Evolutionary conservation across 1,284 basidiomycete genomes (phyloP), one percentile per base, ranked within the genome.

Genomic region (Ceratobasidium sp.): DNA sequence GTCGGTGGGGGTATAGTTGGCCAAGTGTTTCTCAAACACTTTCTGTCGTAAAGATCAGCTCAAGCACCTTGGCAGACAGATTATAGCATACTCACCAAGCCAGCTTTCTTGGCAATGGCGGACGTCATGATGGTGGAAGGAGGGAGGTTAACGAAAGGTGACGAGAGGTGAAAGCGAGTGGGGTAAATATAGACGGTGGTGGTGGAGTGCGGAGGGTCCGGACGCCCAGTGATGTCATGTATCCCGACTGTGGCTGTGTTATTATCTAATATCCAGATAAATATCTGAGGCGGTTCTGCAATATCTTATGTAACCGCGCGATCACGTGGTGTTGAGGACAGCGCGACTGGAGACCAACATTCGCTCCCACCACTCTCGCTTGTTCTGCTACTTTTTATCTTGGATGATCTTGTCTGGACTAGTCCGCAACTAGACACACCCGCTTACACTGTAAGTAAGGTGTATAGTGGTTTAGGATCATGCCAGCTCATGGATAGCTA

Each of bases 1-100:
- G 83, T 97, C 95, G 23, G 85, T 84, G 0, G 94, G 94, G 50
- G 88, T 84, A 84, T 94, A 94, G 56, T 90, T 85, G 78, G 90
- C 85, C 33, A 94, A 78, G 80, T 93, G 89, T 71, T 88, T 85
- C 80, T 87, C 87, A 80, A 95, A 92, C 33, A 95, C 84, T 78
- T 87, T 78, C 71, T 80, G 56, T 17, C 38, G 40, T 46, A n/a
- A 28, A 13, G 59, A 13, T 69, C 26, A 57, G 61, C 48, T 20
- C 46, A 10, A 33, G 26, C 33, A 15, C 44, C 23, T 15, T 17
- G 71, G 56, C n/a, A 17, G 46, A 26, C 40, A 20, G 48, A 20
- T 33, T 15, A 17, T 40, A 33, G 20, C 4, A 33, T 33, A 62
- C 78, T 77, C 26, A 79, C 78, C 77, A 79, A 54, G 17, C 80